phyloP scores from a whole-genome alignment of 176 grass and related monocot species.

The Hyparrhenia diplandra region DNA sequence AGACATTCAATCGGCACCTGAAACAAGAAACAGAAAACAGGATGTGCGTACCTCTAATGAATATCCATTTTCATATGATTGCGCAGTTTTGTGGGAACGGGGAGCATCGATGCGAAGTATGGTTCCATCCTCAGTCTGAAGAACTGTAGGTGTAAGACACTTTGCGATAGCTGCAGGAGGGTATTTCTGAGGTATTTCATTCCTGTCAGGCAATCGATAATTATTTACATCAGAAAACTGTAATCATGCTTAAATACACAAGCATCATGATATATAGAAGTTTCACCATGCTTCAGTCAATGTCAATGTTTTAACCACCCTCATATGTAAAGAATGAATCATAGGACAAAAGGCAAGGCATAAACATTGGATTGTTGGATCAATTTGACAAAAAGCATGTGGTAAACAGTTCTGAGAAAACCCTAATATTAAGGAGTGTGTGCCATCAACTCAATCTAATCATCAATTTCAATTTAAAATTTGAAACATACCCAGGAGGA shows the following conservation, averaged over 20 bases:
- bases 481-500: background rate
- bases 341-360: background rate
- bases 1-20: background rate
- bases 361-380: background rate
- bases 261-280: background rate
- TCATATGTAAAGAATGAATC: background rate
- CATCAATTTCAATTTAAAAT: background rate
- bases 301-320: background rate
- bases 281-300: background rate
- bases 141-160: background rate
- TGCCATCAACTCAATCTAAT: background rate
- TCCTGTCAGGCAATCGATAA: constrained; percentile 16
- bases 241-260: background rate
- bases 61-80: constrained; percentile 14
- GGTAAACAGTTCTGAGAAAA: background rate
- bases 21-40: background rate
- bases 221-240: background rate
- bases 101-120: too few species aligned
- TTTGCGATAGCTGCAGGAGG: constrained; percentile 18
- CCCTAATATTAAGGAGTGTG: background rate
- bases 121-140: constrained; percentile 21
- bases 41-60: background rate
- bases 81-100: too few species aligned
- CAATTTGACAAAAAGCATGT: background rate
- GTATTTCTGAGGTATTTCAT: background rate